A percentile compares a stretch with the other conserved stretches of the same genome.
Conservation (phyloP, 176 grass and related monocot species). For the Cocos nucifera region DNA sequence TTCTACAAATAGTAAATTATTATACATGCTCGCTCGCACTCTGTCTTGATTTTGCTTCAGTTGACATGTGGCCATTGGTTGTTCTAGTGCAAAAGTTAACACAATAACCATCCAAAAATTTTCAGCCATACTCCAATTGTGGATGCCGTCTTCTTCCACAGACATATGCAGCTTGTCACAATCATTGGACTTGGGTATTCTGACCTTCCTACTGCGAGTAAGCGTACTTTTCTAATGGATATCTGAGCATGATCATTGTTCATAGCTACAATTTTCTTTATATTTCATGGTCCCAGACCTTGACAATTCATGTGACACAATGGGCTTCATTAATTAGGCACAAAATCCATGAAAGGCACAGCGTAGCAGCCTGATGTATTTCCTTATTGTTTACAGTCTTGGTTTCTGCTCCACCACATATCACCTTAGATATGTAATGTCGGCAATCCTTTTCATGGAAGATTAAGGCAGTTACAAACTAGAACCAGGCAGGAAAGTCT, state of each 20-base stretch:
- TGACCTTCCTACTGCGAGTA: slow-evolving; percentile 33
- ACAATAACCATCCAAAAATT: slow-evolving; percentile 37
- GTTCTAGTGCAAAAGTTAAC: slow-evolving; percentile 16
- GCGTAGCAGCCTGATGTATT: slow-evolving; percentile 42
- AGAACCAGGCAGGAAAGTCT: slow-evolving; percentile 71
- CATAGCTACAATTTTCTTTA: slow-evolving; percentile 3
- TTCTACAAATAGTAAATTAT: slow-evolving; percentile 39
- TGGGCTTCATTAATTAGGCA: slow-evolving; percentile 33
- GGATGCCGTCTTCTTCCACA: neutral
- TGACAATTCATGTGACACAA: slow-evolving; percentile 36
- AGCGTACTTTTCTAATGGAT: slow-evolving; percentile 11
- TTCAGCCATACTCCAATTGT: slow-evolving; percentile 31
- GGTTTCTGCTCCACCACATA: slow-evolving; percentile 33
- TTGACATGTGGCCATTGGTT: slow-evolving; percentile 6
- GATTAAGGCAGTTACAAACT: slow-evolving; percentile 60
- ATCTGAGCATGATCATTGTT: slow-evolving; percentile 4
- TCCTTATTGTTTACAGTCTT: slow-evolving; percentile 33
- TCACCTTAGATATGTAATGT: slow-evolving; percentile 39
- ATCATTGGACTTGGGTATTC: slow-evolving; percentile 11
- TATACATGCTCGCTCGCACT: neutral
- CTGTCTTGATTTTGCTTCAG: slow-evolving; percentile 13
- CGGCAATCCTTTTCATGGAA: slow-evolving; percentile 36
- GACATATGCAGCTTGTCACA: slow-evolving; percentile 18
- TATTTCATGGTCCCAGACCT: slow-evolving; percentile 30
- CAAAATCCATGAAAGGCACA: slow-evolving; percentile 65